A percentile compares a stretch with the other conserved stretches of the same genome.
Conservation (phyloP, 1,284 basidiomycete genomes). For the Lentinus polychrous region DNA sequence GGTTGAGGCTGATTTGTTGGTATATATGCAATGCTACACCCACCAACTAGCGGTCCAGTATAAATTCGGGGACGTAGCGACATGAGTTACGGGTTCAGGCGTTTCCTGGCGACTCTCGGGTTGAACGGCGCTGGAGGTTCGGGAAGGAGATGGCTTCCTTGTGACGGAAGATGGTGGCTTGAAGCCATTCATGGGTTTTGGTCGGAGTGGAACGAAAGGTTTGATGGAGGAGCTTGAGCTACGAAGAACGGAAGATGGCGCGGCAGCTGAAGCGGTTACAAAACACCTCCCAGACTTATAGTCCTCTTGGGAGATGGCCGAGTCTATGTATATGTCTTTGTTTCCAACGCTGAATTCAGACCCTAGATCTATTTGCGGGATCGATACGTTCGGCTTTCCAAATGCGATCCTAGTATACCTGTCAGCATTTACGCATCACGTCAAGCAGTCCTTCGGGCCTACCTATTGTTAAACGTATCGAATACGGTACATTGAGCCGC, state of each 20-base stretch:
- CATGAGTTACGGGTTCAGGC: conserved; percentile 11
- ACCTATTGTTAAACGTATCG: conserved; percentile 51
- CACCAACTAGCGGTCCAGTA: conserved; percentile 72
- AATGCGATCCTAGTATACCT: conserved; percentile 15
- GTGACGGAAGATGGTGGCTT: conserved; percentile 18
- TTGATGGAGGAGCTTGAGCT: conserved; percentile 27
- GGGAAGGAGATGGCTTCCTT: not conserved
- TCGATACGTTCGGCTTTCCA: conserved; percentile 29
- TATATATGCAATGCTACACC: conserved; percentile 3
- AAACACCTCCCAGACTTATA: conserved; percentile 65
- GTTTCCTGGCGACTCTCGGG: conserved; percentile 3
- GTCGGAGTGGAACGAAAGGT: conserved; percentile 39
- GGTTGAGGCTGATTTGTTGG: conserved; percentile 6
- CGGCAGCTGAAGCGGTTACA: conserved; percentile 24
- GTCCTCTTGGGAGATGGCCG: conserved; percentile 45
- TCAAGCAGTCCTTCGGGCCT: conserved; percentile 28
- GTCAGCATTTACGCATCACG: not conserved
- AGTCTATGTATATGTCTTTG: conserved; percentile 68
- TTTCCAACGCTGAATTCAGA: conserved; percentile 53
- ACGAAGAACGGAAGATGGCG: conserved; percentile 15
- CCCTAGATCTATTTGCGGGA: conserved; percentile 32
- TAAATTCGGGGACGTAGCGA: conserved; percentile 15
- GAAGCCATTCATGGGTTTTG: conserved; percentile 26
- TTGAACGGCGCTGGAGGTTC: not conserved
- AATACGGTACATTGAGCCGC: conserved; percentile 43